Base-by-base conservation (phyloP, 306 rosid genomes). In the Macrotyloma uniflorum region DNA sequence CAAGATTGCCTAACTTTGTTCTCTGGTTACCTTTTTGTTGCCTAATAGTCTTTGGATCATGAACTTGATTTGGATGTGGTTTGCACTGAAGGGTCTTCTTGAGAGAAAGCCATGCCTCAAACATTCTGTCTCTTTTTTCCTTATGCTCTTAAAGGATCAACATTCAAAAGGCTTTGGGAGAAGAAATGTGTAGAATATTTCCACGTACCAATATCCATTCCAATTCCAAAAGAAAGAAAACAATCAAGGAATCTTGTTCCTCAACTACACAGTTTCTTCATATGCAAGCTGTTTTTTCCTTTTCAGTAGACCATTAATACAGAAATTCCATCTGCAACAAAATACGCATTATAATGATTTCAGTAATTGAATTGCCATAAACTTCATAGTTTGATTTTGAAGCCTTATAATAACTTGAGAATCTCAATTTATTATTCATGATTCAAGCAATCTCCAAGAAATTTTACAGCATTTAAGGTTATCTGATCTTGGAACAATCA, bases 41-140 rank as follows among this genome's bases (percentile, higher is more conserved):
- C 28, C 62, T 59, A 32, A 42, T 70, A 75, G 54, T 61, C 50
- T 67, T 74, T 43, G 91, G 88, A 59, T 85, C 89, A 84, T 79
- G 83, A 72, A 89, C 89, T 62, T 83, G 82, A 33, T 86, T 83
- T 70, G 47, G 78, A 5, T 72, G 51, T 33, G 84, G 74, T 75
- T 84, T 87, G 87, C 90, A 87, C 30, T 33, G 74, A 70, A 87
- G 62, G 8, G 84, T 84, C 66, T 77, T 89, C 76, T 69, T 86
- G 67, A 86, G 81, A 79, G 86, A 76, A 38, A 18, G 32, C 87
- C 79, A 89, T 67, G 74, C 28, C 15, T 55, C 72, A 53, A 80
- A 61, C 93, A 89, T 88, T 80, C 26, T 81, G 22, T 69, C 33
- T 62, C 24, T 42, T 30, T 74, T 70, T 67, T 24, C 16, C 12